Percentiles rank a stretch among this genome's conserved stretches.
Conservation (phyloP, 176 grass and related monocot species). For the Triticum urartu region DNA sequence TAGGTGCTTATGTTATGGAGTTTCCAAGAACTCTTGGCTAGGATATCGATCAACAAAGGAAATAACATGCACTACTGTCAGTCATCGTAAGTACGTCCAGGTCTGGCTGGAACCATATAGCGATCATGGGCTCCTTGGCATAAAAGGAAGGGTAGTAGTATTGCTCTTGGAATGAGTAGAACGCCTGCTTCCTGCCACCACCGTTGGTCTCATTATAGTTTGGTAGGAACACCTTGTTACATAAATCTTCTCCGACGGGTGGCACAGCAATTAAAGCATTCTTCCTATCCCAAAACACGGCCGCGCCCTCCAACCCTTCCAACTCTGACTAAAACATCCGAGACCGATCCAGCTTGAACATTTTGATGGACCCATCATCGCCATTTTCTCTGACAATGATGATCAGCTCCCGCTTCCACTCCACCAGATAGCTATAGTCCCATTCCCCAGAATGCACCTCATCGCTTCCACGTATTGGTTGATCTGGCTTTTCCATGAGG, state of each 20-base stretch:
- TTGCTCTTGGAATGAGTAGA: background rate
- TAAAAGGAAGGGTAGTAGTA: background rate
- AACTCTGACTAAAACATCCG: background rate
- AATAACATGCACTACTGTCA: no score
- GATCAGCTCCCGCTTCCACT: conserved; percentile 10
- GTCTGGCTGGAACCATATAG: background rate
- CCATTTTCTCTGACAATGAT: background rate
- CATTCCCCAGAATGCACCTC: background rate
- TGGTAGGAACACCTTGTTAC: background rate
- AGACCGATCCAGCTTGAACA: background rate
- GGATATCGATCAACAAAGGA: no score
- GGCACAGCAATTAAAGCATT: background rate
- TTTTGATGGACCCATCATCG: background rate
- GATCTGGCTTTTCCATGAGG: background rate
- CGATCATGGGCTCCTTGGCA: background rate
- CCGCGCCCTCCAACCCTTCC: background rate
- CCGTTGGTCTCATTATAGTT: background rate
- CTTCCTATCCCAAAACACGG: background rate
- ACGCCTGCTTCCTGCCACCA: background rate
- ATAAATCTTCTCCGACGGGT: background rate
- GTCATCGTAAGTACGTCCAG: background rate
- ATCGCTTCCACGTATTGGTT: background rate
- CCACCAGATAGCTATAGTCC: conserved; percentile 17
- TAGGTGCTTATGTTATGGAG: no score
- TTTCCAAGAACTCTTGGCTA: no score